Evolutionary conservation across 108 stramenopile species (phyloP).

Genomic region (Cyclostephanos tholiformis): DNA sequence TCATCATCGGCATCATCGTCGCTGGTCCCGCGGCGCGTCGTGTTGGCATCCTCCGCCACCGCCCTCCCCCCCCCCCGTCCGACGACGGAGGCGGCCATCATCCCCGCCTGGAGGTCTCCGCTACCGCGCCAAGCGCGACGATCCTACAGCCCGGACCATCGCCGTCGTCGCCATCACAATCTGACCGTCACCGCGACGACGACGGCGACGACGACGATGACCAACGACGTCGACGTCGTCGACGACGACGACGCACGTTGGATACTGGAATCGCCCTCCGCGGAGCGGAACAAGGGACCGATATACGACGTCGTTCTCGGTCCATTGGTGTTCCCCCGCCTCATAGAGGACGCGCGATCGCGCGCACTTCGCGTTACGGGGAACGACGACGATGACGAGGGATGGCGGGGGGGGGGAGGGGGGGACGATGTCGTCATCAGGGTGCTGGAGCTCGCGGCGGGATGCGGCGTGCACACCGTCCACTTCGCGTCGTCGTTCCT

Average conservation of each 20-base stretch:
- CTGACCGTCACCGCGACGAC: too few relatives aligned
- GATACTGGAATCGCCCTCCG: constrained; percentile 72
- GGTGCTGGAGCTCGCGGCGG: constrained; percentile 73
- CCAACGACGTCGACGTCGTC: neutral
- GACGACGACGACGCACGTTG: neutral
- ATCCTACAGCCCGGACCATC: too few relatives aligned
- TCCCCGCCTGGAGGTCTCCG: too few relatives aligned
- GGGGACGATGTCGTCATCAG: neutral
- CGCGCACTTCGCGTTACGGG: neutral
- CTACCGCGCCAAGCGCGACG: too few relatives aligned
- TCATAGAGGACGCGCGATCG: constrained; percentile 15
- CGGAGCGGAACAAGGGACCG: constrained; percentile 80
- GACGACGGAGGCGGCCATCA: too few relatives aligned
- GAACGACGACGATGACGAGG: neutral
- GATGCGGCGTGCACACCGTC: constrained; percentile 65
- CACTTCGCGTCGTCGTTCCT: constrained; percentile 38
- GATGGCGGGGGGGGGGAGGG: constrained; percentile 8
- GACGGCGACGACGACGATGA: neutral
- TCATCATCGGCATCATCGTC: too few relatives aligned
- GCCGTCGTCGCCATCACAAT: too few relatives aligned
- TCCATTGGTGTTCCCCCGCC: constrained; percentile 43
- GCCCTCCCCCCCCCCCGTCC: too few relatives aligned
- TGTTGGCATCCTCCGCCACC: too few relatives aligned
- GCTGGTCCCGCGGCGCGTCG: too few relatives aligned
- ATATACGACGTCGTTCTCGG: constrained; percentile 64